Conservation (phyloP, 345 rosid genomes). For the Eucalyptus curtisii region DNA sequence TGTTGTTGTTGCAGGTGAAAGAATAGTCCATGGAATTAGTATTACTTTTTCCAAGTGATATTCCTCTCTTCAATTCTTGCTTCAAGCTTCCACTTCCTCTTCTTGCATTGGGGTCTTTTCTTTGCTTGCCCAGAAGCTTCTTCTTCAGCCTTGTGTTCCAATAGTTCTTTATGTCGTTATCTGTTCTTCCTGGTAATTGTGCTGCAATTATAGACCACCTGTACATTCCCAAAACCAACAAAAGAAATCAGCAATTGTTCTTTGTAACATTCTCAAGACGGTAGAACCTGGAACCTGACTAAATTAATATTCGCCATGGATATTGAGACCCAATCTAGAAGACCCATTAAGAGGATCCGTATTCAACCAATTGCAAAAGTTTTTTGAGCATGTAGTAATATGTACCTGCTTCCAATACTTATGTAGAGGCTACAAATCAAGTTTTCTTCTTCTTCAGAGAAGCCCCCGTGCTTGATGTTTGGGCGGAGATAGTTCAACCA, state of each 20-base stretch:
- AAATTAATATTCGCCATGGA: neutral
- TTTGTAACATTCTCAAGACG: neutral
- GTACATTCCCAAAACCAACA: neutral
- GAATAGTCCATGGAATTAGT: neutral
- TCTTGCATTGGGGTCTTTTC: constrained; percentile 19
- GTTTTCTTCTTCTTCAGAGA: constrained; percentile 61
- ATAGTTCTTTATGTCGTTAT: constrained; percentile 54
- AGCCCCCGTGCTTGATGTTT: constrained; percentile 57
- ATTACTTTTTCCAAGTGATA: neutral
- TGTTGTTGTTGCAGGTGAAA: neutral
- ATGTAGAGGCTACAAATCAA: constrained; percentile 45
- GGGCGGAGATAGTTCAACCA: constrained; percentile 74
- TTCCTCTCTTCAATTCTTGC: constrained; percentile 13
- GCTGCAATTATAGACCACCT: constrained; percentile 62
- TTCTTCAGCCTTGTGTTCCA: constrained; percentile 61
- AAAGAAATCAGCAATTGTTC: neutral
- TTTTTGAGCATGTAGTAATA: neutral
- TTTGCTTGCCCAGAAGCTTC: constrained; percentile 35
- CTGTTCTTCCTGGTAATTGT: constrained; percentile 56
- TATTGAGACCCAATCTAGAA: neutral
- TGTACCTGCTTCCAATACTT: constrained; percentile 59
- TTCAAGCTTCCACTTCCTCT: constrained; percentile 4
- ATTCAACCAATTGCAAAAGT: neutral
- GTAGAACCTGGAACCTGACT: neutral
- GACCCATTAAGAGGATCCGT: neutral